phyloP scores from a whole-genome alignment of 73 alveolate genomes.

The Uronychia setigera region DNA sequence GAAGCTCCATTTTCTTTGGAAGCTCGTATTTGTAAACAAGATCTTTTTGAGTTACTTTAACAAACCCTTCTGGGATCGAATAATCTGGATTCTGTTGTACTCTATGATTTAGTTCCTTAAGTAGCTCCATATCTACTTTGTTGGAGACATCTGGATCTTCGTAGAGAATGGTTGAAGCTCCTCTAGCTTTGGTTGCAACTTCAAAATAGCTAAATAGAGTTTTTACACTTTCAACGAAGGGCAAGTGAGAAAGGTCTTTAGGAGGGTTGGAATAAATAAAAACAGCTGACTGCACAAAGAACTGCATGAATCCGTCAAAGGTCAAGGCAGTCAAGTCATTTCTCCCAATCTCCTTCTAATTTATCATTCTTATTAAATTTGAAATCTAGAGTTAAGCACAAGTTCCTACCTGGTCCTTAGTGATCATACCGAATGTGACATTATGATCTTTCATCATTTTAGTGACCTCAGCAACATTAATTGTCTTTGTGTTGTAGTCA shows the following conservation, averaged over 20 bases:
- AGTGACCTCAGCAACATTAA: constrained; percentile 36
- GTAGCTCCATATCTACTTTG: constrained; percentile 41
- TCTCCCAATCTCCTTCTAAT: constrained; percentile 18
- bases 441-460: constrained; percentile 76
- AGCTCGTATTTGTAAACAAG: constrained; percentile 32
- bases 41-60: constrained; percentile 52
- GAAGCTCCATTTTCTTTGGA: constrained; percentile 36
- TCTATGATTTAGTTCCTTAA: constrained; percentile 53
- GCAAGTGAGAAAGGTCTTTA: constrained; percentile 18
- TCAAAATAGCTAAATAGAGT: constrained; percentile 47
- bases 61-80: constrained; percentile 64
- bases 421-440: constrained; percentile 28
- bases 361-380: constrained; percentile 35
- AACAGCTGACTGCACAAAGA: constrained; percentile 39
- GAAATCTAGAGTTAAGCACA: constrained; percentile 19
- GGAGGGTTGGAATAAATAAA: constrained; percentile 34
- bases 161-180: constrained; percentile 51
- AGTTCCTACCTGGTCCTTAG: constrained; percentile 20
- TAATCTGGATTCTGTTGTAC: constrained; percentile 50
- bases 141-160: constrained; percentile 69
- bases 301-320: constrained; percentile 45
- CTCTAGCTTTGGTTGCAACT: constrained; percentile 62
- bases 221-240: constrained; percentile 26
- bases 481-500: constrained; percentile 4
- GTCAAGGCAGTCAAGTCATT: constrained; percentile 45